Evolutionary conservation across 1,284 basidiomycete species (phyloP).

Genomic region (Marasmius sp.): DNA sequence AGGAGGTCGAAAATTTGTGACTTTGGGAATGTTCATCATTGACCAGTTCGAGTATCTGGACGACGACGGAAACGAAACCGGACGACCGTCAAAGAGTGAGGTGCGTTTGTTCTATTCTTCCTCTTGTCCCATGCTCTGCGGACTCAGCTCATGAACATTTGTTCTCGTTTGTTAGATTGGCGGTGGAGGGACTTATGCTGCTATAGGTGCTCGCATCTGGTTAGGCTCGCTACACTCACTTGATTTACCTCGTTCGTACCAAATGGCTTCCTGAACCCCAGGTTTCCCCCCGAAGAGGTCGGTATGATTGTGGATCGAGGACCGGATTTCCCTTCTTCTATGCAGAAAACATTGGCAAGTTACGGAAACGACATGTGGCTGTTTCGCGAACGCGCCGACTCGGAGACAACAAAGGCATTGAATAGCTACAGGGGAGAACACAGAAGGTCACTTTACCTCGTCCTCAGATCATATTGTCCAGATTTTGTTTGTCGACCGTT

Average conservation of each 20-base stretch:
- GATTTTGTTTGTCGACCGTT: neutral
- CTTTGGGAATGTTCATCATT: slow-evolving; percentile 89
- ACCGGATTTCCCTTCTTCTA: slow-evolving; percentile 67
- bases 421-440: slow-evolving; percentile 78
- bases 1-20: slow-evolving; percentile 43
- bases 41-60: slow-evolving; percentile 75
- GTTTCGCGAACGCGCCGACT: slow-evolving; percentile 60
- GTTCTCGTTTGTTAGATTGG: slow-evolving; percentile 63
- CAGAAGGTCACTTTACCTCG: slow-evolving; percentile 51
- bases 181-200: slow-evolving; percentile 84
- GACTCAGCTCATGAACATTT: slow-evolving; percentile 7
- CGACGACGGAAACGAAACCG: slow-evolving; percentile 48
- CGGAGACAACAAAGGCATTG: slow-evolving; percentile 70
- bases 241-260: neutral
- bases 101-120: slow-evolving; percentile 31
- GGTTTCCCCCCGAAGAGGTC: slow-evolving; percentile 62
- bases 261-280: slow-evolving; percentile 25
- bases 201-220: slow-evolving; percentile 83
- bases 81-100: slow-evolving; percentile 47
- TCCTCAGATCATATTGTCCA: neutral
- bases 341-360: slow-evolving; percentile 55
- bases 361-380: slow-evolving; percentile 83
- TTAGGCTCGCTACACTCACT: slow-evolving; percentile 26
- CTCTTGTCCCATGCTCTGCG: neutral
- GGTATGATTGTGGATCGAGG: slow-evolving; percentile 89